A percentile compares a stretch with the other conserved stretches of the same genome.
Conservation (phyloP, 306 rosid genomes). For the Rosa chinensis region DNA sequence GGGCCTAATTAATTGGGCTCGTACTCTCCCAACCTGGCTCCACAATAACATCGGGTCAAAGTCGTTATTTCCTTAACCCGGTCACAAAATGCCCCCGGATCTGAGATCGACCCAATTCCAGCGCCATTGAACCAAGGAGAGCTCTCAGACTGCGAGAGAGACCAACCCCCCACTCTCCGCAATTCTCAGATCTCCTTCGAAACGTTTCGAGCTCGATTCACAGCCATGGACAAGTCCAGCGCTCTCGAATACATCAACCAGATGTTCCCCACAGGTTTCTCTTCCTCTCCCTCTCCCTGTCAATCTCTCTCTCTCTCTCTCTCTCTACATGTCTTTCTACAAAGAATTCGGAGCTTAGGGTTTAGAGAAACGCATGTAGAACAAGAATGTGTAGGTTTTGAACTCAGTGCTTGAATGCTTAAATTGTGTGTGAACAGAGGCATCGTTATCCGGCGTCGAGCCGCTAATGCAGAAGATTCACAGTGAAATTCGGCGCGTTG, state of each 20-base stretch:
- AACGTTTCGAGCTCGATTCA: not conserved
- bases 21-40: not conserved
- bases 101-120: constrained; percentile 17
- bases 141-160: not conserved
- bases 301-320: not conserved
- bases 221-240: constrained; percentile 89
- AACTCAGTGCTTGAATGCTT: too few relatives aligned
- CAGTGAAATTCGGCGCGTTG: constrained; percentile 87
- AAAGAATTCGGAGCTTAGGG: not conserved
- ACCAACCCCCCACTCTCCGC: not conserved
- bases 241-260: constrained; percentile 94
- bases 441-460: constrained; percentile 86
- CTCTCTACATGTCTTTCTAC: not conserved
- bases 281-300: not conserved
- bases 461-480: constrained; percentile 98
- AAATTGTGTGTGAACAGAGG: constrained; percentile 46
- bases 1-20: not conserved
- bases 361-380: not conserved
- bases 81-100: not conserved
- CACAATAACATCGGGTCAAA: constrained; percentile 12
- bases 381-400: not conserved
- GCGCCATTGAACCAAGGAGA: constrained; percentile 1
- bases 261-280: constrained; percentile 95
- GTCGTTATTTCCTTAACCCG: not conserved
- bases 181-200: constrained; percentile 6